Evolutionary conservation across 805 yeast genomes (phyloP), one percentile per base, ranked within the genome.

Genomic region (Zygosaccharomyces gambellarensis): DNA sequence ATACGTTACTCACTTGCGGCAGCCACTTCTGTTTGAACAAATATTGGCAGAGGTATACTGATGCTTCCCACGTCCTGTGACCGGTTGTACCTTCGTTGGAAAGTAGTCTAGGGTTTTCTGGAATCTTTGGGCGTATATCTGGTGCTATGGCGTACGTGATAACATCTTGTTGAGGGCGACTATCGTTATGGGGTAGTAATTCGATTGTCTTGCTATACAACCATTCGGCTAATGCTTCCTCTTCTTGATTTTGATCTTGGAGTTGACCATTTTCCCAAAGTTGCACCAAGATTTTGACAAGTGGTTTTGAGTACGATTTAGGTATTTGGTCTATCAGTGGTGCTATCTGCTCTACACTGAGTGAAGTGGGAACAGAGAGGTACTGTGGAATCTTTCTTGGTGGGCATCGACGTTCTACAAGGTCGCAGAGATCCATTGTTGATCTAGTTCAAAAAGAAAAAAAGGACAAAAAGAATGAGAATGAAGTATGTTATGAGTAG

Each of bases 51-150:
- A 92, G 67, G 46, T 73, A 87, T 5, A 87, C 56, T 0, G 96
- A 85, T 2, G 96, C 97, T 61, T 89, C 97, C 98, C 97, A 90
- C 0, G 97, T 92, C 36, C 97, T 71, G 47, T 81, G 68, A 0
- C 97, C 97, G 0, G 97, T 92, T 0, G 95, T 84, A 4, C 95
- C 95, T n/a, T 70, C 62, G 28, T 25, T 25, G 0, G 87, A 88
- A 11, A 86, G 78, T 46, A 85, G 53, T 47, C 75, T 71, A 0
- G 90, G 92, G 0, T 80, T 74, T 58, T 86, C 94, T 50, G 67
- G 68, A 3, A 85, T 77, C 5, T 57, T 55, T 1, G 76, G 61
- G 0, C 44, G 44, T 0, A 53, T 41, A 12, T 23, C 27, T 1
- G 48, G 46, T 34, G 49, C 43, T 25, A 72, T 53, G n/a, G 50